Evolutionary conservation across 495 filamentous ascomycete species (phyloP), one percentile per base, ranked within the genome.

Genomic region (Talaromyces wortmannii): DNA sequence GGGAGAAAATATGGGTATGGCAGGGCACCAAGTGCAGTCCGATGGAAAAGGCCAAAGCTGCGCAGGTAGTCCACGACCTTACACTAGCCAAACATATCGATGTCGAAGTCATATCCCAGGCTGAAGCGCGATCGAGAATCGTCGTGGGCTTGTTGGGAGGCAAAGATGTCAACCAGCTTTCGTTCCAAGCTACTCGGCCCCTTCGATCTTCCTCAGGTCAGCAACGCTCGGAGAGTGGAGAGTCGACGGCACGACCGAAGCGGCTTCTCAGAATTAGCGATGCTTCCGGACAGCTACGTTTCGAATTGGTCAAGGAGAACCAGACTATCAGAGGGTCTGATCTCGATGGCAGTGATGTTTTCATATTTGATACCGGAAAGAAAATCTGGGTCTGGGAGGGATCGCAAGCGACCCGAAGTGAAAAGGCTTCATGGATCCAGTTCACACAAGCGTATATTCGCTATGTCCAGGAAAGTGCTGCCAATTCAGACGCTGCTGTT

Each of bases 1-100:
- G 78, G 31, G 67, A 80, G 23, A 83, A 83, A 67, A 82, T 84
- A 60, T 84, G 77, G 76, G 80, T 83, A 10, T 86, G 83, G 83
- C 83, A 86, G 68, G 83, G 83, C 33, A 76, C 72, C 61, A 77
- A 71, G 32, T 83, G 80, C 58, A 80, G 77, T 45, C 83, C 82
- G 0, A 84, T 84, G 80, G 83, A 86, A 55, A 86, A 83, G 65
- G 77, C 73, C 7, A 83, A 82, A 69, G 81, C 82, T 0, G 82
- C 83, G 0, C 82, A 83, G 56, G 80, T 84, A 13, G 80, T 86
- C 6, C 73, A 81, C 59, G 81, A 86, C 50, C 69, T 84, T 75
- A 83, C 77, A 0, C 63, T 78, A 6, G 81, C 80, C 7, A 84
- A 83, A 57, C 82, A 84, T 57, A 61, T 80, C 36, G 77, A 84